Evolutionary conservation across 441 rosid species (phyloP), one percentile per base, ranked within the genome.

Genomic region (Brassica hybrid): DNA sequence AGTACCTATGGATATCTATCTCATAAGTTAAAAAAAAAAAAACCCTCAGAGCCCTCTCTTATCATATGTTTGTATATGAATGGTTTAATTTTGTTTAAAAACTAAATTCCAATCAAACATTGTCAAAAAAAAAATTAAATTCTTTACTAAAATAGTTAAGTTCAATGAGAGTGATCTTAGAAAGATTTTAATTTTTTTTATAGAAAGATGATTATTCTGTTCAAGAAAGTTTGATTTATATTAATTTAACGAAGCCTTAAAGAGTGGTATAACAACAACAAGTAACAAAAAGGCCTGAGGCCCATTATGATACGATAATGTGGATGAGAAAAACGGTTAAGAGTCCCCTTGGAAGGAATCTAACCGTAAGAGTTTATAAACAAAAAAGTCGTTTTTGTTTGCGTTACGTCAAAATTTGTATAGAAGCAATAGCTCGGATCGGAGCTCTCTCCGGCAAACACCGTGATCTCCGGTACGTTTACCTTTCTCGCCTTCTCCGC

Each of bases 401-500:
- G 8, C 56, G 56, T 43, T 32, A 48, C 54, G 8, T 45, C 56
- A 50, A 50, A 27, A 32, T 45, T 45, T 50, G 18, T 52, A 16
- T 38, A 38, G 21, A 52, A 52, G 58, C 58, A 52, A 52, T 52
- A 16, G 58, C 58, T 50, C 56, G 54, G 54, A 36, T 34, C 38
- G 43, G 43, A 52, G 58, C 58, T 52, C 58, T 52, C 58, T 52
- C 58, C 19, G 79, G 65, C 7, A 19, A 19, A 2, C 69, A 19
- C 43, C 60, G 32, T 14, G 73, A 64, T 56, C 75, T 43, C 66
- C 67, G 78, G 68, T 79, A 58, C 58, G 32, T 7, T n/a, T 65
- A 23, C 23, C 60, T 52, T n/a, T 45, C 54, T 16, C 34, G 13
- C 18, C 66, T 67, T 23, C 43, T 61, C 64, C 38, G 36, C 36